A percentile compares a stretch with the other conserved stretches of the same genome.
Evolutionary conservation across 345 rosid genomes (phyloP).

Genomic region (Limnanthes douglasii): DNA sequence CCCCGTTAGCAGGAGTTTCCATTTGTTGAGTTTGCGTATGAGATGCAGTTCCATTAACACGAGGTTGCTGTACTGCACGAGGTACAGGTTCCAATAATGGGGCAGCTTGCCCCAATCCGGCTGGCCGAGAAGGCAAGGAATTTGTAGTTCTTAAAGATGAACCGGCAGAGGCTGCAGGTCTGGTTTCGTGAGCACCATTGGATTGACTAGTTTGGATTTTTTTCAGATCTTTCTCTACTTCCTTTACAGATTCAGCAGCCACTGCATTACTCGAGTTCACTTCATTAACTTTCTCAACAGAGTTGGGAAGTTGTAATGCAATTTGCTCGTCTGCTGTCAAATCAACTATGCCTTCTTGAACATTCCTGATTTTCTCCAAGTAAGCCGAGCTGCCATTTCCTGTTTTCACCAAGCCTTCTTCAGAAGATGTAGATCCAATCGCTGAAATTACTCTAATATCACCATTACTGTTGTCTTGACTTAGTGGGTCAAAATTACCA

Average conservation of each 20-base stretch:
- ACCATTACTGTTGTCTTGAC: constrained; percentile 5
- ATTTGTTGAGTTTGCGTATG: constrained; percentile 46
- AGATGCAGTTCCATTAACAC: constrained; percentile 58
- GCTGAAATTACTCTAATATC: constrained; percentile 9
- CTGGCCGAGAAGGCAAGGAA: constrained; percentile 46
- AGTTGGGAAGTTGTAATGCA: too few relatives aligned
- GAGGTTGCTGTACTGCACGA: constrained; percentile 58
- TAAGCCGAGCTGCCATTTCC: constrained; percentile 9
- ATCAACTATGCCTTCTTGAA: too few relatives aligned
- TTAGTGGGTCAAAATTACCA: constrained; percentile 2
- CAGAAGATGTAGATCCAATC: constrained; percentile 3
- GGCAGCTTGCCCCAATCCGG: constrained; percentile 87
- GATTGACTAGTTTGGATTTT: constrained; percentile 15
- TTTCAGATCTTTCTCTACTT: constrained; percentile 10
- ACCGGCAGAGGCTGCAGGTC: constrained; percentile 22
- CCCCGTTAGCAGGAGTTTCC: constrained; percentile 58
- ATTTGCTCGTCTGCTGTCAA: too few relatives aligned
- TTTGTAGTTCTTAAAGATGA: constrained; percentile 19
- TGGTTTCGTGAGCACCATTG: constrained; percentile 9
- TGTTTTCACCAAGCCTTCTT: constrained; percentile 9
- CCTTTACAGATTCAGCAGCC: constrained; percentile 16
- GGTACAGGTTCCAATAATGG: constrained; percentile 69
- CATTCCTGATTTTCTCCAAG: too few relatives aligned
- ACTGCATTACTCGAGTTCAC: constrained; percentile 13
- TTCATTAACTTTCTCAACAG: constrained; percentile 1